A percentile compares a stretch with the other conserved stretches of the same genome.
Evolutionary conservation across 2,329 filamentous ascomycete genomes (phyloP).

Genomic region (Aspergillus clavatus): DNA sequence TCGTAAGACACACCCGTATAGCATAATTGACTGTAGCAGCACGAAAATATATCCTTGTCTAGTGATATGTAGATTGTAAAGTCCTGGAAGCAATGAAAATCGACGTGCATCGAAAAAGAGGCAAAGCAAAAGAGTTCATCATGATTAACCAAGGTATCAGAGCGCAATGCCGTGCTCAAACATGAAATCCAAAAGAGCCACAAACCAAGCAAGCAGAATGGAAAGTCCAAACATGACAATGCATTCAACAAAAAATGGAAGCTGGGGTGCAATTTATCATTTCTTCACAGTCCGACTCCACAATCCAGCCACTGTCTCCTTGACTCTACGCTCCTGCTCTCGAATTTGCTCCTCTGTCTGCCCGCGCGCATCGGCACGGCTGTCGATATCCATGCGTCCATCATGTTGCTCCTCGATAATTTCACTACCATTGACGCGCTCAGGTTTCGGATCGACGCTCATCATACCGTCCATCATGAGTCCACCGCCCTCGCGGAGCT

Average conservation of each 20-base stretch:
- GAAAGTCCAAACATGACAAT: neutral
- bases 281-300: constrained; percentile 40
- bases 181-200: neutral
- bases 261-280: constrained; percentile 4
- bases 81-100: too few species aligned
- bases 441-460: constrained; percentile 52
- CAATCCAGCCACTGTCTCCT: constrained; percentile 54
- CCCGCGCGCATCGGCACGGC: constrained; percentile 54
- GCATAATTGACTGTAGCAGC: too few species aligned
- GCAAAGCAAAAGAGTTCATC: neutral
- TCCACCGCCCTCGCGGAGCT: constrained; percentile 57
- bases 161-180: neutral
- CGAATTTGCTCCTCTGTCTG: constrained; percentile 60
- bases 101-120: neutral
- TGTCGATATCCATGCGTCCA: constrained; percentile 52
- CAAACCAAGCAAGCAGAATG: too few species aligned
- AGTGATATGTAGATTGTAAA: too few species aligned
- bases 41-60: too few species aligned
- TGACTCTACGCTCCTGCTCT: constrained; percentile 56
- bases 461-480: constrained; percentile 60
- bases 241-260: neutral
- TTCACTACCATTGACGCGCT: constrained; percentile 42
- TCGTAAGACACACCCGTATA: too few species aligned
- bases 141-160: neutral
- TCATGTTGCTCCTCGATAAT: constrained; percentile 35